Percentiles rank a stretch among this genome's conserved stretches.
phyloP scores from a whole-genome alignment of 352 stramenopile genomes.

The Globisporangium megalacanthum region DNA sequence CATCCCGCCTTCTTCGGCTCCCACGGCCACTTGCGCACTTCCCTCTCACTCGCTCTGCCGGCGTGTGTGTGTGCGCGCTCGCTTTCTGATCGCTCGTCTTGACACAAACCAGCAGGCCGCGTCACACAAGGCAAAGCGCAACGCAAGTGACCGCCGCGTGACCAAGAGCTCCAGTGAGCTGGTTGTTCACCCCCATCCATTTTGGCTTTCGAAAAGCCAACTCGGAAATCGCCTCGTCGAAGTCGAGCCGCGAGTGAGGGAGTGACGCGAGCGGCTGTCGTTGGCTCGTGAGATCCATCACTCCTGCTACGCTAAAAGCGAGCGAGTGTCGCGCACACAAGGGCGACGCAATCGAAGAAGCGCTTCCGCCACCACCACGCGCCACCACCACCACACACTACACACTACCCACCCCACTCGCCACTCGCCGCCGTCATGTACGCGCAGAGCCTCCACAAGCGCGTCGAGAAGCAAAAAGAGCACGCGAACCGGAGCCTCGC shows the following conservation, averaged over 20 bases:
- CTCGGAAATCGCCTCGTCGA: neutral
- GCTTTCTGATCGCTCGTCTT: too few species aligned
- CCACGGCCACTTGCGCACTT: neutral
- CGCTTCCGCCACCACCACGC: neutral
- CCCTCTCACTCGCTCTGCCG: neutral
- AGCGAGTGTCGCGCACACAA: neutral
- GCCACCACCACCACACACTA: neutral
- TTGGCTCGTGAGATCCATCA: constrained; percentile 3
- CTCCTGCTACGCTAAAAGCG: neutral
- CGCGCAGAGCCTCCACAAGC: constrained; percentile 34
- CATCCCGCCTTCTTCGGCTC: neutral
- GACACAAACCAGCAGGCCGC: too few species aligned
- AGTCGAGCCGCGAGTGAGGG: neutral
- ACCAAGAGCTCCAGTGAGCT: too few species aligned
- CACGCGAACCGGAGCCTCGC: constrained; percentile 51
- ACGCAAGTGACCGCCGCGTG: too few species aligned
- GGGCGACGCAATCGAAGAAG: neutral
- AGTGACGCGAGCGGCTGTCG: constrained; percentile 2
- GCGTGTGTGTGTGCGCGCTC: too few species aligned
- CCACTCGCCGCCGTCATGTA: constrained; percentile 12
- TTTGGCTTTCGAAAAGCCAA: neutral
- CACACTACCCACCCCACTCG: too few species aligned
- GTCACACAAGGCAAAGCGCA: too few species aligned
- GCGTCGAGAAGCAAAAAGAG: constrained; percentile 49
- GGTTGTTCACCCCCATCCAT: too few species aligned